Evolutionary conservation across 352 stramenopile species (phyloP), one percentile per base, ranked within the genome.

Genomic region (Globisporangium emineosum): DNA sequence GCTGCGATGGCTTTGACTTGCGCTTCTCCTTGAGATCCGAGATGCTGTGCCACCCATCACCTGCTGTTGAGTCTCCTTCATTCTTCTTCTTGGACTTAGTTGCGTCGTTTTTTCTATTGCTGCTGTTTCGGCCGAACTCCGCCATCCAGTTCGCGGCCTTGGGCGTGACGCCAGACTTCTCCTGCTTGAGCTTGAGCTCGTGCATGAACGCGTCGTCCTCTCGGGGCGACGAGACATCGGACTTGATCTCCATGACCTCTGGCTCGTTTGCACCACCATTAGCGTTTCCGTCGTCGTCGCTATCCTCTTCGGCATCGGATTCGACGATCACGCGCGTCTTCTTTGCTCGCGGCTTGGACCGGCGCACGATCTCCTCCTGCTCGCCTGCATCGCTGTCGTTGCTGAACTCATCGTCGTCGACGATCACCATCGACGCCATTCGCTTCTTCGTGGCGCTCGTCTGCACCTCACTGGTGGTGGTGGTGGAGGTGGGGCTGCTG

Each of bases 251-350:
- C 40, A 75, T 63, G 12, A 66, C 64, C 52, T 72, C 43, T 17
- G 68, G 57, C 5, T 70, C 63, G 0, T 59, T 57, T 3, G 55
- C 55, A 3, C 62, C 56, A 10, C 9, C 29, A 19, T 4, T 30
- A 40, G 35, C 21, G 9, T 57, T 61, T 2, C 55, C 51, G 0
- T 77, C 64, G 2, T 66, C 66, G 0, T 71, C 58, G 0, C 76
- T 71, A 15, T 73, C 58, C 9, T 71, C 61, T 8, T 83, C 76
- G 2, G 76, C 82, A 12, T 91, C 82, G 7, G 82, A 91, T 45
- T 91, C 82, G 21, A 89, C 68, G 67, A 91, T 91, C 2, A 74
- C 78, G 5, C 82, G 70, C 13, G 78, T 68, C 51, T 81, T 79
- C 69, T 89, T 88, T 10, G 60, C 65, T 19, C 73, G 71, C 15